These are phyloP conservation scores for Pythium dissimile DNA, from an alignment of 352 stramenopile genomes.

Conservation along the genomic window DNA sequence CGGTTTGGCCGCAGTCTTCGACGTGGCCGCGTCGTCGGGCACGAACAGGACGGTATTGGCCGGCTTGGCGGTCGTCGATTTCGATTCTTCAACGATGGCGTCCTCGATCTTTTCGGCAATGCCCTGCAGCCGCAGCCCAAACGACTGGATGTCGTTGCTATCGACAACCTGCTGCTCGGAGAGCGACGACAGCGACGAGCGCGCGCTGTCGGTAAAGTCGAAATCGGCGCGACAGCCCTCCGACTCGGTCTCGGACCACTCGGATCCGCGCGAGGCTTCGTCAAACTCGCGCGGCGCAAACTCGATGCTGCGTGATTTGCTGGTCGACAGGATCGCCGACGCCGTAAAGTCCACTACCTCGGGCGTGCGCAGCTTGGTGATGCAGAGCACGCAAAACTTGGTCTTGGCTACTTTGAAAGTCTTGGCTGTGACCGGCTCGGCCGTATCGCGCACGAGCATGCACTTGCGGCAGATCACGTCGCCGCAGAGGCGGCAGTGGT, in stretches of 20 bases:
- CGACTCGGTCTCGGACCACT: slow-evolving; percentile 49
- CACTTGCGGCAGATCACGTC: slow-evolving; percentile 74
- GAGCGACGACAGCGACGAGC: slow-evolving; percentile 26
- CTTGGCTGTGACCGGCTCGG: slow-evolving; percentile 26
- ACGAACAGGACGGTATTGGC: slow-evolving; percentile 1
- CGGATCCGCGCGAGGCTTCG: slow-evolving; percentile 25
- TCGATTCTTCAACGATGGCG: too few relatives aligned
- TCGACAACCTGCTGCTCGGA: slow-evolving; percentile 19
- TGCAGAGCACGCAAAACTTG: slow-evolving; percentile 54
- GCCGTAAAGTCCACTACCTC: slow-evolving; percentile 1
- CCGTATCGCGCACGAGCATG: slow-evolving; percentile 46
- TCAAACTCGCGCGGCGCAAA: slow-evolving; percentile 10
- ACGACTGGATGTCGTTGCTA: slow-evolving; percentile 33
- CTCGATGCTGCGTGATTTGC: neutral
- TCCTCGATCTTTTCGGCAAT: slow-evolving; percentile 30
- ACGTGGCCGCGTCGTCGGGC: slow-evolving; percentile 11
- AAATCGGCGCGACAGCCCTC: slow-evolving; percentile 27
- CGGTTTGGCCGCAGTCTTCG: neutral
- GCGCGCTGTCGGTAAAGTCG: slow-evolving; percentile 34
- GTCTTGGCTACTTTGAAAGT: slow-evolving; percentile 56
- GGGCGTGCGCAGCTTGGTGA: slow-evolving; percentile 42
- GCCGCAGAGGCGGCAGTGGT: slow-evolving; percentile 78
- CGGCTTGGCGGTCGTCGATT: neutral
- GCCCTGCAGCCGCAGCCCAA: slow-evolving; percentile 32
- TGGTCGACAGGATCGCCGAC: neutral